Evolutionary conservation across 805 yeast genomes (phyloP).

Genomic region (Candida cerambycidarum): DNA sequence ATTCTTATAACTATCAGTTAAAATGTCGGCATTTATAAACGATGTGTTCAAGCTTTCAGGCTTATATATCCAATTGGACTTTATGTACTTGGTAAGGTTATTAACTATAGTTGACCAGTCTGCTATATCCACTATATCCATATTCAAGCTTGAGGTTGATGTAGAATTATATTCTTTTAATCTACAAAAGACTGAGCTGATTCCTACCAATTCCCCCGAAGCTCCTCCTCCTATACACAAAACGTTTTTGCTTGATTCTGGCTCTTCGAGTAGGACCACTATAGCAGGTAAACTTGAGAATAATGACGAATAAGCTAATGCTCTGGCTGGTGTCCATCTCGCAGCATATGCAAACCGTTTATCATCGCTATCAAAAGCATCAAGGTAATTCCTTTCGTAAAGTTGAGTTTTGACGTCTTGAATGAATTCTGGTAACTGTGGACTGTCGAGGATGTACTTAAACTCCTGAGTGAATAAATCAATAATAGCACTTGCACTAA

Average conservation of each 20-base stretch:
- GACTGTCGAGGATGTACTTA: conserved; percentile 31
- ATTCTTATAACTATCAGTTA: conserved; percentile 16
- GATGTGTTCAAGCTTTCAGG: conserved; percentile 25
- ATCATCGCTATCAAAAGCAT: conserved; percentile 63
- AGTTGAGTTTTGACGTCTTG: conserved; percentile 71
- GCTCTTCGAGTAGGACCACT: conserved; percentile 33
- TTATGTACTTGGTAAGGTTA: conserved; percentile 44
- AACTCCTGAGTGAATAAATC: conserved; percentile 36
- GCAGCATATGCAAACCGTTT: conserved; percentile 76
- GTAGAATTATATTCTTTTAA: conserved; percentile 35
- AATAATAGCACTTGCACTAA: conserved; percentile 36
- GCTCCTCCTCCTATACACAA: conserved; percentile 89
- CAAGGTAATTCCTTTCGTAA: conserved; percentile 65
- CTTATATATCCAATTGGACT: conserved; percentile 53
- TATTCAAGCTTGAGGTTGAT: conserved; percentile 34
- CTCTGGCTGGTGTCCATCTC: conserved; percentile 85
- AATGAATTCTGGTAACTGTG: conserved; percentile 42
- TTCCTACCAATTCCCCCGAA: conserved; percentile 71
- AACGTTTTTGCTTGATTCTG: conserved; percentile 35
- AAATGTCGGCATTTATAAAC: conserved; percentile 33
- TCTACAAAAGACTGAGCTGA: conserved; percentile 56
- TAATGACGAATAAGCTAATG: conserved; percentile 70
- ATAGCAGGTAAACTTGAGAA: conserved; percentile 53
- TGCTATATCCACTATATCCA: conserved; percentile 72
- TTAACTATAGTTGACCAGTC: conserved; percentile 64